A percentile compares a stretch with the other conserved stretches of the same genome.
Evolutionary conservation across 306 rosid species (phyloP).

Genomic region (Acacia acuminata): DNA sequence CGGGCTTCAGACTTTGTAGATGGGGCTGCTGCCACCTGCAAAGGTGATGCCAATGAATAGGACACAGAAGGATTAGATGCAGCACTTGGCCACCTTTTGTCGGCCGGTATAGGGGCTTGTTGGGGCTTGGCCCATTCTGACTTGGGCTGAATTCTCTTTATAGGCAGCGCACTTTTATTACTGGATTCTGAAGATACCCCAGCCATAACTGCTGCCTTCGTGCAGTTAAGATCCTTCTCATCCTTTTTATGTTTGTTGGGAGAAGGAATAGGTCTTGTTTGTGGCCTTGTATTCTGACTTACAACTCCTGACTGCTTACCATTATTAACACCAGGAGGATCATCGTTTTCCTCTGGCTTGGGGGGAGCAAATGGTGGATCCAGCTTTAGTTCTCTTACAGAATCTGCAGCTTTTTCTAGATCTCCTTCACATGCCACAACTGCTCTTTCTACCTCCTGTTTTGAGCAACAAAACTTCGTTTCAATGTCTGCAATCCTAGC

Average conservation of each 20-base stretch:
- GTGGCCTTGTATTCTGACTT: conserved; percentile 50
- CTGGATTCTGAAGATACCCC: conserved; percentile 57
- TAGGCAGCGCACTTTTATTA: conserved; percentile 53
- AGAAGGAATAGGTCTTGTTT: conserved; percentile 45
- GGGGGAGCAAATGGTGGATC: conserved; percentile 55
- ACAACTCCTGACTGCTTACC: conserved; percentile 52
- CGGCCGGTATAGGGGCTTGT: conserved; percentile 37
- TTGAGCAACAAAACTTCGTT: conserved; percentile 58
- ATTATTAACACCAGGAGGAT: conserved; percentile 51
- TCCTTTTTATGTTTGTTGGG: conserved; percentile 65
- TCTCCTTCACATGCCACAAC: conserved; percentile 85
- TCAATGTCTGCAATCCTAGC: conserved; percentile 67
- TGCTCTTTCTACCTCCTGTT: conserved; percentile 89
- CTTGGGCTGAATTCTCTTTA: conserved; percentile 59
- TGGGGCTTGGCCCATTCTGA: conserved; percentile 64
- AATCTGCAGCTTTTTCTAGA: conserved; percentile 75
- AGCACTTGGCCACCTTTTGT: conserved; percentile 57
- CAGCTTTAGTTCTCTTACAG: conserved; percentile 59
- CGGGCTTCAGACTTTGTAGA: conserved; percentile 52
- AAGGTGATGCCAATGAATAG: conserved; percentile 53
- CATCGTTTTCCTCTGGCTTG: conserved; percentile 70
- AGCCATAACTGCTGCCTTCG: conserved; percentile 48
- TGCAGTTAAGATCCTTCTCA: conserved; percentile 70
- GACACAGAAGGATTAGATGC: conserved; percentile 54
- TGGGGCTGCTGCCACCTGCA: conserved; percentile 46